Evolutionary conservation across 176 grass and related monocot species (phyloP), one percentile per base, ranked within the genome.

Genomic region (Cocos nucifera): DNA sequence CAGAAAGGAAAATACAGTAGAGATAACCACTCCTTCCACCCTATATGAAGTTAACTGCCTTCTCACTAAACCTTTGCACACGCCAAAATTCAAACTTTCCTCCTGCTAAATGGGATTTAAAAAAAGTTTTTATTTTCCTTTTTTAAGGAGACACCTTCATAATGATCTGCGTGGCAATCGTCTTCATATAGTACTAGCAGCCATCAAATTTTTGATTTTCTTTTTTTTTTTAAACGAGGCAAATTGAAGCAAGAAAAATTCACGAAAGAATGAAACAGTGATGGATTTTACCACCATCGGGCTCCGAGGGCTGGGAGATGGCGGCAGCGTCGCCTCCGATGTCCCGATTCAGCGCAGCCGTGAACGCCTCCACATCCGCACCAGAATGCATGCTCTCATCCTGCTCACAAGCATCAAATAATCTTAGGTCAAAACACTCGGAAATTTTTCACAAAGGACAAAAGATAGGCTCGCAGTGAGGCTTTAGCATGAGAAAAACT

Each of bases 321-420:
- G 73, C 19, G 64, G 58, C 3, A 50, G 61, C 8, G 15, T 50
- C 69, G 53, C 81, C 93, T 69, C 78, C 87, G 57, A 97, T 86
- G 65, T 97, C 93, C 19, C 87, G 84, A 71, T 91, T 97, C 25
- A 91, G 81, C 57, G 68, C 83, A 8, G 84, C 93, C 4, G 81
- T 91, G 64, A 97, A 88, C 58, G 87, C 93, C 59, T 97, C 93
- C 32, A 97, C 84, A 35, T 88, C 93, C 32, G 87, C 93, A 24
- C 93, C 93, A 17, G 84, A 97, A 65, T 97, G 87, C 75, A 97
- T 66, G 55, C 75, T 83, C 87, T 97, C 93, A 4, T 97, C 87
- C 87, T 91, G 65, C 69, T 69, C 68, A 70, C 67, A 15, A 44
- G 1, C 9, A 44, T 44, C 35, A 44, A 12, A 44, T 1, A 44